A percentile compares a stretch with the other conserved stretches of the same genome.
phyloP scores from a whole-genome alignment of 2,329 filamentous ascomycete species.

The Neonectria punicea region DNA sequence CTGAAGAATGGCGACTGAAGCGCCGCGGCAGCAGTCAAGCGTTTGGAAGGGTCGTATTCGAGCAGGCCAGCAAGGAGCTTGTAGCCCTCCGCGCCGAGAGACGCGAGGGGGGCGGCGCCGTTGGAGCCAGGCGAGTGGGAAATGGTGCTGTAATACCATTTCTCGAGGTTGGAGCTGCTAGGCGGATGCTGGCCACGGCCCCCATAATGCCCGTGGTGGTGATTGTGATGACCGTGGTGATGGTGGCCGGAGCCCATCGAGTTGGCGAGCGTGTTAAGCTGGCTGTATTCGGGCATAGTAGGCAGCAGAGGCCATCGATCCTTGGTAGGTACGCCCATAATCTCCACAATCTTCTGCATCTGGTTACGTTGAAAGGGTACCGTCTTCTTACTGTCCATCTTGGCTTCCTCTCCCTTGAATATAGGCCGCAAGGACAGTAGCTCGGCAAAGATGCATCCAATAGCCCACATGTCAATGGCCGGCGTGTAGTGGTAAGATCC shows the following conservation, averaged over 20 bases:
- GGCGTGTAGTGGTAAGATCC: constrained; percentile 97
- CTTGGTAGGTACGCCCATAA: constrained; percentile 90
- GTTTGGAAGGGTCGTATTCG: constrained; percentile 91
- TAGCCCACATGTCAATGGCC: constrained; percentile 96
- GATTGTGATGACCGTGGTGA: constrained; percentile 53
- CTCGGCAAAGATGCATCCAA: constrained; percentile 98
- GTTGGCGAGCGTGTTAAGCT: constrained; percentile 69
- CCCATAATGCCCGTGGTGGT: constrained; percentile 54
- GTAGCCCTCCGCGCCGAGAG: constrained; percentile 80
- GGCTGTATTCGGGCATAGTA: constrained; percentile 86
- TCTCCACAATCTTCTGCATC: constrained; percentile 98
- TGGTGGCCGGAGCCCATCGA: constrained; percentile 59
- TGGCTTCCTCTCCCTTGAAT: constrained; percentile 98
- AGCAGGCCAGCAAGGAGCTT: constrained; percentile 83
- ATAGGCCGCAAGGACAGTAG: constrained; percentile 90
- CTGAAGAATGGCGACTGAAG: constrained; percentile 92
- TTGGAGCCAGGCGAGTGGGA: constrained; percentile 57
- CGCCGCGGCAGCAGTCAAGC: constrained; percentile 87
- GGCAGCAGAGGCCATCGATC: constrained; percentile 87
- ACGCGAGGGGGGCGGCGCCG: constrained; percentile 57
- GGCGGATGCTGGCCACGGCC: constrained; percentile 52
- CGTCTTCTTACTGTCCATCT: constrained; percentile 98
- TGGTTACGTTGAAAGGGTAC: constrained; percentile 98
- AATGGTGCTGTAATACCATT: constrained; percentile 81
- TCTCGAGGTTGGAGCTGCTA: constrained; percentile 71